Conservation (phyloP, 192 early-diverging fungal genomes). For the Coemansia sp. region DNA sequence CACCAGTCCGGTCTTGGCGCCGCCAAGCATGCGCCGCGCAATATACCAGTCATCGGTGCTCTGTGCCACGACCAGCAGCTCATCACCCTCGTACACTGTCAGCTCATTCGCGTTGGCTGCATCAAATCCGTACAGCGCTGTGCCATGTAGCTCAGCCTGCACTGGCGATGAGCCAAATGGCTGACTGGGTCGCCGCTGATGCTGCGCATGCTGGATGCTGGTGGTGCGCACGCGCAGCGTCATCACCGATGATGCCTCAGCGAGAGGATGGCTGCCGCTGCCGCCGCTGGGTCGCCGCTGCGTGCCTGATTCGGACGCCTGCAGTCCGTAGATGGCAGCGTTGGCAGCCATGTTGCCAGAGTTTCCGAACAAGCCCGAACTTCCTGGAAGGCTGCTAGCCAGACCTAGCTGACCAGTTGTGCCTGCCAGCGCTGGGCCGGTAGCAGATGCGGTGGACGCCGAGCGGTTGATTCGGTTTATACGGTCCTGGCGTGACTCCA, state of each 20-base stretch:
- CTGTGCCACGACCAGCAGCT: conserved; percentile 74
- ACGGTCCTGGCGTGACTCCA: conserved; percentile 54
- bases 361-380: too few species aligned
- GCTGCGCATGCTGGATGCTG: conserved; percentile 34
- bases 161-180: conserved; percentile 13
- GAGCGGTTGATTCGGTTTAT: conserved; percentile 51
- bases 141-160: conserved; percentile 58
- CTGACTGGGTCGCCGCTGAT: conserved; percentile 33
- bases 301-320: conserved; percentile 12
- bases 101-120: conserved; percentile 73
- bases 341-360: background rate
- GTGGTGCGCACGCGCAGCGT: conserved; percentile 46
- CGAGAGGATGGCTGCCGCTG: conserved; percentile 7
- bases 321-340: conserved; percentile 10
- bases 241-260: conserved; percentile 24
- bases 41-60: conserved; percentile 79
- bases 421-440: conserved; percentile 3
- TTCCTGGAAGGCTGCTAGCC: conserved; percentile 21
- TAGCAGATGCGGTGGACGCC: conserved; percentile 32
- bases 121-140: conserved; percentile 71
- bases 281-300: conserved; percentile 36
- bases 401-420: conserved; percentile 25
- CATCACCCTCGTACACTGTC: conserved; percentile 65
- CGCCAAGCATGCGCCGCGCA: conserved; percentile 63
- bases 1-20: conserved; percentile 68